Evolutionary conservation across 192 early-diverging fungal species (phyloP), one percentile per base, ranked within the genome.

Genomic region (Coemansia sp.): DNA sequence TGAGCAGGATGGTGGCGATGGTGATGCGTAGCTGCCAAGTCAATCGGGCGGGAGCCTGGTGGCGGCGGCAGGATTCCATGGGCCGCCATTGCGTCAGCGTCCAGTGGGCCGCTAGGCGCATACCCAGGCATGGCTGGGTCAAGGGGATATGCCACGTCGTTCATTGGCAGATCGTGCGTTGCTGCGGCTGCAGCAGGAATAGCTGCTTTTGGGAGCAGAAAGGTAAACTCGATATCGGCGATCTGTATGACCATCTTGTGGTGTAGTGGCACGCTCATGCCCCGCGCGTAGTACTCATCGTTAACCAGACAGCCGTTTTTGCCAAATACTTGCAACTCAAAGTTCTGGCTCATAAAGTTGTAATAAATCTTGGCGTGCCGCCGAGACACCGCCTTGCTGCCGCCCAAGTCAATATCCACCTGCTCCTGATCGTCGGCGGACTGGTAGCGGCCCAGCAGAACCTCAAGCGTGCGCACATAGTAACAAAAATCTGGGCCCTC

Each of bases 281-380:
- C 88, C 76, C 85, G 83, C 66, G 88, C 84, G 34, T 90, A 79
- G 83, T 90, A 94, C 60, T 85, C 83, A 50, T 90, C 92, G 73
- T 96, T 88, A n/a, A 96, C 87, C 72, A 90, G 85, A 24, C 89
- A 89, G 6, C 94, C 94, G 82, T 96, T 96, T 65, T 93, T 93
- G 10, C 94, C 94, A 67, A 88, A 85, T 16, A 95, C 89, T 70
- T 86, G 85, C 76, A 96, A 73, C 74, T 96, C 94, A 79, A 94
- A 96, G 24, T 85, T 79, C 65, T 90, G 87, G 18, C 77, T 87
- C 28, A 83, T 75, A 77, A 93, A 93, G 83, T 93, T 96, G 84
- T 91, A 96, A 69, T 86, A 85, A 16, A 96, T 89, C 20, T 87
- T 85, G 13, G 92, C 93, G 58, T 96, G 94, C 69, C 88, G 84